Evolutionary conservation across 1,284 basidiomycete species (phyloP).

Genomic region (Puccinia polysora): DNA sequence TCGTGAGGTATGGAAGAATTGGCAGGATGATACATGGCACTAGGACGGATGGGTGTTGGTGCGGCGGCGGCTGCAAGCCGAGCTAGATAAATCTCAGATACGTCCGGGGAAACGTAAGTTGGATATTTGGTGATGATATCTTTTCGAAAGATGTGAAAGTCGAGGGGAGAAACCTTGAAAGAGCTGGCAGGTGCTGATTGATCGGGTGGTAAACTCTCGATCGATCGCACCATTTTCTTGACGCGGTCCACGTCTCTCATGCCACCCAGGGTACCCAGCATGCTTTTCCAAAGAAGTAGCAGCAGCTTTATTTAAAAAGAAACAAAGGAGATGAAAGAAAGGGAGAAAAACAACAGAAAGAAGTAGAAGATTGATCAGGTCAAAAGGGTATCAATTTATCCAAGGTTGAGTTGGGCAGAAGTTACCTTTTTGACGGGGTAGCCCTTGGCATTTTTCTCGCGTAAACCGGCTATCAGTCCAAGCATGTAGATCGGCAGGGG

Average conservation of each 20-base stretch:
- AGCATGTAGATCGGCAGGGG: constrained; percentile 89
- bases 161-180: constrained; percentile 63
- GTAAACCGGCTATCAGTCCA: constrained; percentile 76
- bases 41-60: constrained; percentile 74
- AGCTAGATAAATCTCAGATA: constrained; percentile 48
- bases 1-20: constrained; percentile 37
- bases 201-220: constrained; percentile 57
- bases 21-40: constrained; percentile 44
- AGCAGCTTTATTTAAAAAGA: constrained; percentile 61
- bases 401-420: not conserved
- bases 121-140: constrained; percentile 91
- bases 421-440: constrained; percentile 81
- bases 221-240: constrained; percentile 77
- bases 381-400: not conserved
- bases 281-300: constrained; percentile 91
- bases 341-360: not conserved
- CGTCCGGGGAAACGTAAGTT: constrained; percentile 55
- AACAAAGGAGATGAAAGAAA: not conserved
- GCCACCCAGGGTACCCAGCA: constrained; percentile 88
- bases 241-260: constrained; percentile 76
- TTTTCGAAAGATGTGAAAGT: constrained; percentile 76
- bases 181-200: constrained; percentile 45
- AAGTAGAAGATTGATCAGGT: not conserved
- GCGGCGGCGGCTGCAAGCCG: constrained; percentile 81
- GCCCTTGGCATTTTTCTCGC: constrained; percentile 89